phyloP scores from a whole-genome alignment of 78 protist genomes.

The Dictyostelium citrinum region DNA sequence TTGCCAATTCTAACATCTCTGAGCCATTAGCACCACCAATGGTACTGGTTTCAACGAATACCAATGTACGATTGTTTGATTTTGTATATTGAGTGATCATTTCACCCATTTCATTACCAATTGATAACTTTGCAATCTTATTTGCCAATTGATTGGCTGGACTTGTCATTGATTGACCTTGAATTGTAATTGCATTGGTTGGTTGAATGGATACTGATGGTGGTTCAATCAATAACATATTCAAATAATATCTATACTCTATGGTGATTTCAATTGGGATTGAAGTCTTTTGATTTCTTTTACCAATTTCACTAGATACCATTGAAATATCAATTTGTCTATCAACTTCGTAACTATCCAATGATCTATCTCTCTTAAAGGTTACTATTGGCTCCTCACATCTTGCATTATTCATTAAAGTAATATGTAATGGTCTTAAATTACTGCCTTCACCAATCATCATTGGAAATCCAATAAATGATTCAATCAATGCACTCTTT shows the following conservation, averaged over 20 bases:
- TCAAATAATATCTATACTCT: slow-evolving; percentile 54
- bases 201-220: slow-evolving; percentile 23
- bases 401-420: slow-evolving; percentile 41
- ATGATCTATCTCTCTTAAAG: slow-evolving; percentile 61
- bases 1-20: slow-evolving; percentile 58
- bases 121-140: not conserved
- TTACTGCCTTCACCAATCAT: not conserved
- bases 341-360: slow-evolving; percentile 39
- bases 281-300: slow-evolving; percentile 12
- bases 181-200: not conserved
- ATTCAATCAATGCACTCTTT: slow-evolving; percentile 60
- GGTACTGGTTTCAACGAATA: slow-evolving; percentile 40
- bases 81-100: not conserved
- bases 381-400: slow-evolving; percentile 40
- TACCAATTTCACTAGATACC: slow-evolving; percentile 4
- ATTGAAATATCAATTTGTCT: not conserved
- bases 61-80: slow-evolving; percentile 24
- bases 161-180: not conserved
- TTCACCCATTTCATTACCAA: slow-evolving; percentile 43
- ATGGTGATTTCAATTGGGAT: slow-evolving; percentile 53
- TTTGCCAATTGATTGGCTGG: not conserved
- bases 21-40: not conserved
- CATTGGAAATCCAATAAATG: slow-evolving; percentile 74
- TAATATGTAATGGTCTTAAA: slow-evolving; percentile 50
- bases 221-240: slow-evolving; percentile 64